These are phyloP conservation scores for Trichophyton equinum DNA, from an alignment of 2,329 filamentous ascomycete species.

Conservation along the genomic window DNA sequence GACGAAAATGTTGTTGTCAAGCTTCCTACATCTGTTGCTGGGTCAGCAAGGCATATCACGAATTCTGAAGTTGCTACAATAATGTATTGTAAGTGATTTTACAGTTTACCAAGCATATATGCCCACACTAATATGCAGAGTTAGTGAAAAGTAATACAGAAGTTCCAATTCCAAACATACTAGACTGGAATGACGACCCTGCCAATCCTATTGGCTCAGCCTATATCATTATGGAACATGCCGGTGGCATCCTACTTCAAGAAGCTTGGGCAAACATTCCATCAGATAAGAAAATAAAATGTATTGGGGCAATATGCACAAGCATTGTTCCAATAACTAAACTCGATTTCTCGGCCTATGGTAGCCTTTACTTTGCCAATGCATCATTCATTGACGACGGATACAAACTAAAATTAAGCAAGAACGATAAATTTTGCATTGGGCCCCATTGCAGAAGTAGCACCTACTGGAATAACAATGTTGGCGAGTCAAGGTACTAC, in stretches of 20 bases:
- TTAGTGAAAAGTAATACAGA: constrained; percentile 27
- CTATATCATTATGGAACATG: constrained; percentile 33
- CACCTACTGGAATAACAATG: constrained; percentile 15
- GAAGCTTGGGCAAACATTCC: constrained; percentile 24
- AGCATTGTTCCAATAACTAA: constrained; percentile 12
- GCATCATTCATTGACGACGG: constrained; percentile 13
- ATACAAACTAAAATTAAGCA: constrained; percentile 9
- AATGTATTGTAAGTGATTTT: constrained; percentile 23
- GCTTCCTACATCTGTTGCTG: constrained; percentile 29
- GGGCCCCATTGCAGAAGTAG: constrained; percentile 13
- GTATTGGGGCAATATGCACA: constrained; percentile 9
- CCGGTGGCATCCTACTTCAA: constrained; percentile 22
- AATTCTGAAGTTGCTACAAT: constrained; percentile 32
- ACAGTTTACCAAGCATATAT: no score
- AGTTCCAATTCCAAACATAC: constrained; percentile 32
- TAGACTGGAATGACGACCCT: constrained; percentile 32
- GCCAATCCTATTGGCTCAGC: constrained; percentile 24
- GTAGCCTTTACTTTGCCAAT: constrained; percentile 25
- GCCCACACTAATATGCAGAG: no score
- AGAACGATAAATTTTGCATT: constrained; percentile 12
- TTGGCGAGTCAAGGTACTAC: constrained; percentile 24
- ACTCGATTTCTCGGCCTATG: constrained; percentile 25
- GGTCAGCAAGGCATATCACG: constrained; percentile 9
- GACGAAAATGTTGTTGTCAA: constrained; percentile 28
- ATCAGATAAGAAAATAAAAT: constrained; percentile 18